Evolutionary conservation across 108 stramenopile genomes (phyloP).

Genomic region (Mayamaea pseudoterrestris): DNA sequence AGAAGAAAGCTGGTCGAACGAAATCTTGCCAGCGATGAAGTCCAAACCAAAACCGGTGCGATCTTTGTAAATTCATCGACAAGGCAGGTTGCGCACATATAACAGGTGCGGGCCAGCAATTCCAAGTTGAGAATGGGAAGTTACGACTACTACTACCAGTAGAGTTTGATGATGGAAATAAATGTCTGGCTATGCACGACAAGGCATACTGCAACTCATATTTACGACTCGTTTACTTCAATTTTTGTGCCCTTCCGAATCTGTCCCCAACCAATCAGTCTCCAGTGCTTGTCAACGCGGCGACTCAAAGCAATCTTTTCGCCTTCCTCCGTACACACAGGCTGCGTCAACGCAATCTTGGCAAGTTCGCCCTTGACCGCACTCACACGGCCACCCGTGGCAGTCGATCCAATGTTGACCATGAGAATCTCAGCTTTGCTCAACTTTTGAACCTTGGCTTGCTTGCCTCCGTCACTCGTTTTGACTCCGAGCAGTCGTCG

Average conservation of each 20-base stretch:
- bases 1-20: too few species aligned
- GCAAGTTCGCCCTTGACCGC: constrained; percentile 94
- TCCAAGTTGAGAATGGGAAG: too few species aligned
- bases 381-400: constrained; percentile 92
- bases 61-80: too few species aligned
- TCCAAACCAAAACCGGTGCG: too few species aligned
- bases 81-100: too few species aligned
- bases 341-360: constrained; percentile 95
- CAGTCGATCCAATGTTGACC: constrained; percentile 99
- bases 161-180: too few species aligned
- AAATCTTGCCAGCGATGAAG: too few species aligned
- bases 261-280: constrained; percentile 93
- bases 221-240: constrained; percentile 24
- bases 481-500: constrained; percentile 96
- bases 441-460: constrained; percentile 97
- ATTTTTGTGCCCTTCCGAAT: constrained; percentile 82
- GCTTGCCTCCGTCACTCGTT: constrained; percentile 96
- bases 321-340: constrained; percentile 98
- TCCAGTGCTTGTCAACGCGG: constrained; percentile 99
- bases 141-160: too few species aligned
- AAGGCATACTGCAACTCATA: too few species aligned
- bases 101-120: too few species aligned
- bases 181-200: too few species aligned
- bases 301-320: constrained; percentile 99
- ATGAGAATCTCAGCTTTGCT: constrained; percentile 95